Evolutionary conservation across 2,329 filamentous ascomycete species (phyloP).

Genomic region (Fusarium lyarnte): DNA sequence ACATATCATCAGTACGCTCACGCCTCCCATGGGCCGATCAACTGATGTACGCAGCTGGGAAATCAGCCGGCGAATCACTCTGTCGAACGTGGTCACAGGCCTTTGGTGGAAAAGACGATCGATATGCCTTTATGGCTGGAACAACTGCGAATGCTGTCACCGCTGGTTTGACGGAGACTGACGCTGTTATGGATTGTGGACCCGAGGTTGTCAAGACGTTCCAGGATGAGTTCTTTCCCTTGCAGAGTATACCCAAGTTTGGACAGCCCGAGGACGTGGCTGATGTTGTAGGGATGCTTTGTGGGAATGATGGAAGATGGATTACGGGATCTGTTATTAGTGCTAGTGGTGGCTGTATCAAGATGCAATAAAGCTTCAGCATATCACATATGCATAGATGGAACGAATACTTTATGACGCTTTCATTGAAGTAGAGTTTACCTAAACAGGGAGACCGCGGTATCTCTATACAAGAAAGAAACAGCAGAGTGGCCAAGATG

Average conservation of each 20-base stretch:
- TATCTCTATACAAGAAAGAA: not conserved
- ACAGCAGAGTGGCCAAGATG: not conserved
- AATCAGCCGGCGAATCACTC: slow-evolving; percentile 49
- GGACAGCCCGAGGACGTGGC: slow-evolving; percentile 51
- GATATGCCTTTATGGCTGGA: slow-evolving; percentile 48
- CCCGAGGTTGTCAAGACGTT: slow-evolving; percentile 46
- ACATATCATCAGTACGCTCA: slow-evolving; percentile 47
- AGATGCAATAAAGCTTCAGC: slow-evolving; percentile 36
- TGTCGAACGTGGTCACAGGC: slow-evolving; percentile 51
- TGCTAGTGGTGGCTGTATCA: slow-evolving; percentile 49
- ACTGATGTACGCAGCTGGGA: slow-evolving; percentile 48
- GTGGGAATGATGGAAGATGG: slow-evolving; percentile 48
- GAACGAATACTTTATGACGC: fast-evolving
- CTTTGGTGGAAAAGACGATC: slow-evolving; percentile 48
- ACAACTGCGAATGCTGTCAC: slow-evolving; percentile 50
- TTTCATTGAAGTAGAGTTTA: not conserved
- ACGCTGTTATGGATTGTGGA: slow-evolving; percentile 47
- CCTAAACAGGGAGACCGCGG: no score
- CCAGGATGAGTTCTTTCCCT: slow-evolving; percentile 47
- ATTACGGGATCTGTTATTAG: slow-evolving; percentile 50
- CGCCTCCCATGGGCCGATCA: slow-evolving; percentile 48
- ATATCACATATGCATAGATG: no score
- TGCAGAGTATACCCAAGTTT: slow-evolving; percentile 46
- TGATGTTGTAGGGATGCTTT: slow-evolving; percentile 48
- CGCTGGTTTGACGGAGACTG: slow-evolving; percentile 47